A percentile compares a stretch with the other conserved stretches of the same genome.
Conservation (phyloP, 1,284 basidiomycete genomes). For the Microbotryomycetes sp. region DNA sequence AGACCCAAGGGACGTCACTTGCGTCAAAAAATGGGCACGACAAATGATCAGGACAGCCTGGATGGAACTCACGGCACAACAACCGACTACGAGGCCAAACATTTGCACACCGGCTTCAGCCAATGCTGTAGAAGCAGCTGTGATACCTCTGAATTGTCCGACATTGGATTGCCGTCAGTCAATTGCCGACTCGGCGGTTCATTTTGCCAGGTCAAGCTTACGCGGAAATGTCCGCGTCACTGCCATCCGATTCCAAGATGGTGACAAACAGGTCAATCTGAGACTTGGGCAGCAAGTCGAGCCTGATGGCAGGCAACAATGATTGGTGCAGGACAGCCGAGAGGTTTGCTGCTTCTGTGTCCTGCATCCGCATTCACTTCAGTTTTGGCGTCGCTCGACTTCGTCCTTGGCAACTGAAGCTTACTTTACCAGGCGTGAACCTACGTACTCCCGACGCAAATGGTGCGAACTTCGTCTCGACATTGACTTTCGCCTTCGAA, state of each 20-base stretch:
- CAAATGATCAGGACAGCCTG: background rate
- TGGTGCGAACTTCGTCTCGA: conserved; percentile 94
- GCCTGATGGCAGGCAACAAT: conserved; percentile 71
- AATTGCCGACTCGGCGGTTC: too few species aligned
- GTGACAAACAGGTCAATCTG: conserved; percentile 86
- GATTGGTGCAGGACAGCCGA: conserved; percentile 80
- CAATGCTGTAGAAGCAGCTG: conserved; percentile 83
- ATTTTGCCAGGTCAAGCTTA: too few species aligned
- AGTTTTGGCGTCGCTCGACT: background rate
- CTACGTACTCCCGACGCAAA: conserved; percentile 68
- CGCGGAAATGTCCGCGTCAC: conserved; percentile 74
- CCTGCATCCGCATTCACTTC: conserved; percentile 50
- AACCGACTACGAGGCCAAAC: conserved; percentile 71
- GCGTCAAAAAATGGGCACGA: background rate
- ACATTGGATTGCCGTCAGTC: too few species aligned
- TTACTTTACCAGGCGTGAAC: conserved; percentile 76
- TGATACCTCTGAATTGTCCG: conserved; percentile 50
- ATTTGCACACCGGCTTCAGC: conserved; percentile 84
- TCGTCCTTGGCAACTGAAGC: conserved; percentile 35
- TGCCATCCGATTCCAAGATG: conserved; percentile 83
- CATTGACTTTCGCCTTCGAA: conserved; percentile 79
- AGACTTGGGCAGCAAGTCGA: conserved; percentile 88
- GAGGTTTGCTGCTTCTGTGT: conserved; percentile 83
- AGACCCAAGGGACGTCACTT: background rate
- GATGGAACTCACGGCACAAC: conserved; percentile 51